These are phyloP conservation scores for Cyclotella sp. DNA, from an alignment of 108 stramenopile species.

Conservation along the genomic window DNA sequence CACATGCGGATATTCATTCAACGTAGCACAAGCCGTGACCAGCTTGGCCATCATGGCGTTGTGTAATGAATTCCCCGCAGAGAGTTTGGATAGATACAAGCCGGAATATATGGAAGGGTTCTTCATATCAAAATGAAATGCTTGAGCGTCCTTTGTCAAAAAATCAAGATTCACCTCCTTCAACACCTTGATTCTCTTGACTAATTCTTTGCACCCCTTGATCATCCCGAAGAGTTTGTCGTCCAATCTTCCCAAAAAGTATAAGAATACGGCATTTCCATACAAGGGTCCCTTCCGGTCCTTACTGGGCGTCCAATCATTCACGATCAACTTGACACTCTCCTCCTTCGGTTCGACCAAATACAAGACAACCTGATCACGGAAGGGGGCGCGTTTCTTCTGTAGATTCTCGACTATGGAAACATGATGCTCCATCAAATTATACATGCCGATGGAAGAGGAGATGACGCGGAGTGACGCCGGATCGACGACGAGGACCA, in stretches of 20 bases:
- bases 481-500: slow-evolving; percentile 84
- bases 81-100: slow-evolving; percentile 42
- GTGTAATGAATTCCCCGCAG: slow-evolving; percentile 40
- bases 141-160: slow-evolving; percentile 85
- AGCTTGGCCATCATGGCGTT: slow-evolving; percentile 76
- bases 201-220: slow-evolving; percentile 83
- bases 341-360: slow-evolving; percentile 81
- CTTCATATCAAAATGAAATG: slow-evolving; percentile 91
- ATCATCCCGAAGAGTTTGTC: slow-evolving; percentile 75
- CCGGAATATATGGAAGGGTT: slow-evolving; percentile 55
- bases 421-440: slow-evolving; percentile 90
- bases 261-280: slow-evolving; percentile 84
- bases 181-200: slow-evolving; percentile 85
- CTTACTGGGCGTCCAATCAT: slow-evolving; percentile 68
- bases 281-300: slow-evolving; percentile 79
- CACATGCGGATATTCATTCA: slow-evolving; percentile 98
- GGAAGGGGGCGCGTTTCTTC: slow-evolving; percentile 93
- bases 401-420: slow-evolving; percentile 88
- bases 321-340: slow-evolving; percentile 70
- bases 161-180: slow-evolving; percentile 95
- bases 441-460: slow-evolving; percentile 90
- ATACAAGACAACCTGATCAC: slow-evolving; percentile 93
- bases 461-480: slow-evolving; percentile 82
- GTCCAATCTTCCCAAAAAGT: slow-evolving; percentile 82
- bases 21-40: slow-evolving; percentile 94